Evolutionary conservation across 2,329 filamentous ascomycete genomes (phyloP).

Genomic region (Leptoxyphium fumago): DNA sequence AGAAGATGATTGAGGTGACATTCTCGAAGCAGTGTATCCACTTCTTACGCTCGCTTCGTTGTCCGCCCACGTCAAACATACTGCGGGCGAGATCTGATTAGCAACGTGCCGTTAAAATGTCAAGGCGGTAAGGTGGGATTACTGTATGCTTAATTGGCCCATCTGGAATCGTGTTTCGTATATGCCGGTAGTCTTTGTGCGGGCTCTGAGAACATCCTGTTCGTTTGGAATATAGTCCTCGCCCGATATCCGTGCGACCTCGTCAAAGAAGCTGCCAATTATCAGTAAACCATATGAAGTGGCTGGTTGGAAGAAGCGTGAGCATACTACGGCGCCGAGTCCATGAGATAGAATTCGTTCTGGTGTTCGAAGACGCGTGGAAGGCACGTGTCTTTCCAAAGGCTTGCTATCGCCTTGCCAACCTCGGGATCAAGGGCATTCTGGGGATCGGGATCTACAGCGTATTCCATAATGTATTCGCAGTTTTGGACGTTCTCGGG

Average conservation of each 20-base stretch:
- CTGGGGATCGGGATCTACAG: conserved; percentile 79
- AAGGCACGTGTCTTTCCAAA: conserved; percentile 84
- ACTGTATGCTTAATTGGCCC: conserved; percentile 98
- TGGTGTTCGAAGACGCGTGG: conserved; percentile 78
- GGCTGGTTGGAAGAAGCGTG: conserved; percentile 1
- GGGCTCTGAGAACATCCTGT: conserved; percentile 83
- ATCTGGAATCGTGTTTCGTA: conserved; percentile 98
- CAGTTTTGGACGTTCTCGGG: conserved; percentile 59
- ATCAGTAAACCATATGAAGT: conserved; percentile 4
- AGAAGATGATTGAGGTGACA: conserved; percentile 98
- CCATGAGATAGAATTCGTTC: conserved; percentile 98
- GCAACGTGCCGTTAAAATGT: conserved; percentile 9
- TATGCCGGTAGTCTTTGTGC: conserved; percentile 97
- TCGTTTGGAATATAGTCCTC: conserved; percentile 83
- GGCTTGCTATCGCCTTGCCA: conserved; percentile 64
- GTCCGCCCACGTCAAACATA: conserved; percentile 98
- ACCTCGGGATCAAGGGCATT: conserved; percentile 69
- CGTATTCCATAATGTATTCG: conserved; percentile 73
- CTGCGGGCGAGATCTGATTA: conserved; percentile 31
- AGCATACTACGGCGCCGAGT: conserved; percentile 90
- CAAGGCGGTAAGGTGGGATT: conserved; percentile 26
- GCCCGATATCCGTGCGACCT: conserved; percentile 70
- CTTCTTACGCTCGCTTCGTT: conserved; percentile 95
- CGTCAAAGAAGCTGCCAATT: conserved; percentile 72
- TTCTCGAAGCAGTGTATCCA: conserved; percentile 99